phyloP scores from a whole-genome alignment of 177 flowering plant species.

The Vitis hybrid region DNA sequence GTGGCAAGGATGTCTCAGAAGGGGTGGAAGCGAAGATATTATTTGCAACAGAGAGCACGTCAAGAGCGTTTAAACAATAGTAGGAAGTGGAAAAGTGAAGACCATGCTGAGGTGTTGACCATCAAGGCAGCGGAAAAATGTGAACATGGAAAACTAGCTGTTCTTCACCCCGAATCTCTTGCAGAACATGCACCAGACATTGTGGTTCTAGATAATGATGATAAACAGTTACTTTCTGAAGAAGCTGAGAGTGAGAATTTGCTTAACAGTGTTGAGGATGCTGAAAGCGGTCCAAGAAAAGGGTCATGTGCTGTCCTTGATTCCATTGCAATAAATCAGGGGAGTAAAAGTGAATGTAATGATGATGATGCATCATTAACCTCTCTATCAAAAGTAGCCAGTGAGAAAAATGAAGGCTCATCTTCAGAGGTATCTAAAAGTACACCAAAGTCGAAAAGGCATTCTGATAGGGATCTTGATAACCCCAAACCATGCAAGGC shows the following conservation, averaged over 20 bases:
- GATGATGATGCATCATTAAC: constrained; percentile 22
- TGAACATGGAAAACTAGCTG: constrained; percentile 26
- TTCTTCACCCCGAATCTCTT: constrained; percentile 29
- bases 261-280: constrained; percentile 22
- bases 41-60: constrained; percentile 79
- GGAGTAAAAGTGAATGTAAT: constrained; percentile 21
- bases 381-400: constrained; percentile 17
- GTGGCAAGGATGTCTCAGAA: constrained; percentile 45
- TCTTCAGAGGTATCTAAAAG: constrained; percentile 35
- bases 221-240: constrained; percentile 22
- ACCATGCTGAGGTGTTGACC: constrained; percentile 26
- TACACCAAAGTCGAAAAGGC: constrained; percentile 63
- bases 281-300: constrained; percentile 14
- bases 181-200: constrained; percentile 31
- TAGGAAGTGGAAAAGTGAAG: constrained; percentile 66
- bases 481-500: constrained; percentile 88
- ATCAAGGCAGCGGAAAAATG: constrained; percentile 31
- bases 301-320: constrained; percentile 27
- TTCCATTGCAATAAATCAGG: constrained; percentile 21
- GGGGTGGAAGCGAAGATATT: constrained; percentile 64
- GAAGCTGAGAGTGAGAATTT: constrained; percentile 28
- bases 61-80: constrained; percentile 74
- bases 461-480: constrained; percentile 64
- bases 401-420: constrained; percentile 30
- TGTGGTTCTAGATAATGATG: constrained; percentile 25